Percentiles rank a stretch among this genome's conserved stretches.
Conservation (phyloP, 306 rosid genomes). For the Clitoria ternatea region DNA sequence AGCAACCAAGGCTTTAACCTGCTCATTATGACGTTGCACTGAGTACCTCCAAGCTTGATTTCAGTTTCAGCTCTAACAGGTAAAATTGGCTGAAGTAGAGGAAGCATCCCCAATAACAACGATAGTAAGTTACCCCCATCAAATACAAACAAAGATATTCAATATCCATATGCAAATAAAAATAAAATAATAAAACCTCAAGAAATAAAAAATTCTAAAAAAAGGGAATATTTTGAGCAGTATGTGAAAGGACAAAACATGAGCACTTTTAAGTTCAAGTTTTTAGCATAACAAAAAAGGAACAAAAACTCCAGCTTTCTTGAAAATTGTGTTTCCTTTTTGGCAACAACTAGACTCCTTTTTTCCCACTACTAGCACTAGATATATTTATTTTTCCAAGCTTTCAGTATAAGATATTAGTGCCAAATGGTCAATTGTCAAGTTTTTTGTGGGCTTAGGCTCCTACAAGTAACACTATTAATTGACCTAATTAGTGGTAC, state of each 20-base stretch:
- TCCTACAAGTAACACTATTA: not conserved
- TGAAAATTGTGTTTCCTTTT: not conserved
- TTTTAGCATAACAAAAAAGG: not conserved
- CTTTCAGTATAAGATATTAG: not conserved
- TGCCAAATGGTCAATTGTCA: not conserved
- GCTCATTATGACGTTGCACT: constrained; percentile 78
- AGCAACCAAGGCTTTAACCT: constrained; percentile 82
- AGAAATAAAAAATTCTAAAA: not conserved
- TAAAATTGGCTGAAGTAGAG: constrained; percentile 55
- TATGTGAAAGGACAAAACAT: not conserved
- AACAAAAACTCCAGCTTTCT: not conserved
- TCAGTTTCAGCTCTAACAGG: constrained; percentile 93
- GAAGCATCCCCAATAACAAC: constrained; percentile 21
- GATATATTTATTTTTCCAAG: constrained; percentile 8
- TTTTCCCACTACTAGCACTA: not conserved
- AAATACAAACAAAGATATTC: not conserved
- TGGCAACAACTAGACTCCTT: not conserved
- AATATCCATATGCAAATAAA: constrained; percentile 4
- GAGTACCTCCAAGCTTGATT: constrained; percentile 89
- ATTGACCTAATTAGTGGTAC: not conserved
- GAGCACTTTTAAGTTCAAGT: not conserved
- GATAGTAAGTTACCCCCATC: constrained; percentile 21
- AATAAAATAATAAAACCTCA: not conserved
- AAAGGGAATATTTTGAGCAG: not conserved
- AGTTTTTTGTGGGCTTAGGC: not conserved